Evolutionary conservation across 73 alveolate species (phyloP), one percentile per base, ranked within the genome.

Genomic region (Paramecium caudatum): DNA sequence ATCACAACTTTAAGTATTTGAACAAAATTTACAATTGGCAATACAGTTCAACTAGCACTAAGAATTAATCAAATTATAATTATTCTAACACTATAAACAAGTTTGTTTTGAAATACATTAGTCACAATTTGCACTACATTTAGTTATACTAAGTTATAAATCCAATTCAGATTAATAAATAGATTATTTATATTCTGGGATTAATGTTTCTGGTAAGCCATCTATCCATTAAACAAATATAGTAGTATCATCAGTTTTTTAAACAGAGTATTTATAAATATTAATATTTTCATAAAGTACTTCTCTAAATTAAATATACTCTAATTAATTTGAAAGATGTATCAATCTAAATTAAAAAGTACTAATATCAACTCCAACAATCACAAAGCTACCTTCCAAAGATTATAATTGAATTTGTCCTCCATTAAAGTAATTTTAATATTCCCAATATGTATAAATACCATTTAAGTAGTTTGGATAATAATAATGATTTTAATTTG

Each of bases 191-290:
- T 55, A 23, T 5, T 55, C 7, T 27, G 80, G 80, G 9, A 55
- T 16, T 8, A 55, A 21, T 1, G 80, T 55, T 23, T 55, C 80
- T 55, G 46, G 80, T 21, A 19, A 19, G 1, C 80, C 80, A 27
- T 55, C 80, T 10, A 55, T 55, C 80, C 80, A 55, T 23, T 55
- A 23, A 27, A 55, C 45, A 55, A 55, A 55, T 10, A 55, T 6
- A 55, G 80, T 27, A 55, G 8, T 23, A 27, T 23, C 30, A 55
- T 7, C 80, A 9, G 32, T 2, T 55, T 21, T 55, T 6, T 55
- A 55, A 21, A 55, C 30, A 27, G 80, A 21, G n/a, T 23, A 55
- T 23, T 12, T 3, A 55, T 55, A 55, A 12, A 55, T 55, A 55
- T 55, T 55, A 12, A 55, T 9, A 27, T 55, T 43, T 23, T 55